Evolutionary conservation across 305 asterid species (phyloP).

Genomic region (Fraxinus greggii): DNA sequence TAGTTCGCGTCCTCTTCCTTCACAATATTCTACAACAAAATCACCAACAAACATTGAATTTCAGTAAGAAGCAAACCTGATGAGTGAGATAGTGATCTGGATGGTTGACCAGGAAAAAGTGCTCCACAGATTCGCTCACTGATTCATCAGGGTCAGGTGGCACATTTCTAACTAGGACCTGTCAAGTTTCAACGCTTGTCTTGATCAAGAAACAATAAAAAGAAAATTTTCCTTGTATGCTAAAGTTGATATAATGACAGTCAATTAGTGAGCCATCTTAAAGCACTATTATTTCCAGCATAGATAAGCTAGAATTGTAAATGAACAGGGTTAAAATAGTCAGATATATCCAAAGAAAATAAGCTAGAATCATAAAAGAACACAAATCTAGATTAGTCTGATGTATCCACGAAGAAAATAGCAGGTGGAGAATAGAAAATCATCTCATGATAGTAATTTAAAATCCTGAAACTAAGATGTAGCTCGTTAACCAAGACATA

Average conservation of each 20-base stretch:
- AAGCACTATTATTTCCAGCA: neutral
- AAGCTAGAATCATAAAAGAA: constrained; percentile 16
- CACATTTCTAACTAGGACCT: constrained; percentile 90
- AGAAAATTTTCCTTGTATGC: neutral
- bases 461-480: neutral
- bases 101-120: constrained; percentile 98
- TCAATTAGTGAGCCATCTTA: neutral
- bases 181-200: constrained; percentile 25
- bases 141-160: constrained; percentile 96
- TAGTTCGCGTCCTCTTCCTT: constrained; percentile 4
- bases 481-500: neutral
- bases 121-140: constrained; percentile 86
- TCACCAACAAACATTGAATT: neutral
- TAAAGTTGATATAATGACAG: neutral
- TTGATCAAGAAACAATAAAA: constrained; percentile 20
- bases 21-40: neutral
- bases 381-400: neutral
- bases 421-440: neutral
- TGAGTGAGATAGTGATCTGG: constrained; percentile 85
- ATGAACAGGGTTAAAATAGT: neutral
- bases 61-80: constrained; percentile 53
- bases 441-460: neutral
- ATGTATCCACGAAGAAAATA: constrained; percentile 12
- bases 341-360: constrained; percentile 5
- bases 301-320: constrained; percentile 15